phyloP scores from a whole-genome alignment of 768 basidiomycete genomes.

The Tricholoma saponaceum region DNA sequence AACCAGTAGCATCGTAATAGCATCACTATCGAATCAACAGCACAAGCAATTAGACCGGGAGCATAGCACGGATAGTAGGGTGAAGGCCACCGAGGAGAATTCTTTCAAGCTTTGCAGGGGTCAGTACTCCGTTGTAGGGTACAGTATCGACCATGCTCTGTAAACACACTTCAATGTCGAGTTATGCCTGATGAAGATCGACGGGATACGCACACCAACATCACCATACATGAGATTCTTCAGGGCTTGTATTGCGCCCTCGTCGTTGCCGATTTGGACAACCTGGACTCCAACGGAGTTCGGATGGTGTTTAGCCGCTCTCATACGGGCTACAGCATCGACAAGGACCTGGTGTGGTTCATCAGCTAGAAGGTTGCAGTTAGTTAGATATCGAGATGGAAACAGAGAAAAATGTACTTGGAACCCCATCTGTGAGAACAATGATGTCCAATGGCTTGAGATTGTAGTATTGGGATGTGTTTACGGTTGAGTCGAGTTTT shows the following conservation, averaged over 20 bases:
- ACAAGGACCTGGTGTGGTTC: constrained; percentile 17
- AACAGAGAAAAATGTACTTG: constrained; percentile 16
- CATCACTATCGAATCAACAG: no score
- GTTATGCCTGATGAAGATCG: not conserved
- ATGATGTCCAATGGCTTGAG: constrained; percentile 29
- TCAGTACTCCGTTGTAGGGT: constrained; percentile 22
- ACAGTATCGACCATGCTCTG: constrained; percentile 31
- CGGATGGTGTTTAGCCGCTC: constrained; percentile 23
- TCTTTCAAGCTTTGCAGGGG: constrained; percentile 23
- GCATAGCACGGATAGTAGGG: not conserved
- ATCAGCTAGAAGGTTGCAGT: constrained; percentile 9
- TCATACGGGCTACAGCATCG: constrained; percentile 20
- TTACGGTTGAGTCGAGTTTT: constrained; percentile 16
- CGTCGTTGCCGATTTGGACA: constrained; percentile 29
- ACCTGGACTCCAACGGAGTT: constrained; percentile 30
- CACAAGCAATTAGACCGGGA: not conserved
- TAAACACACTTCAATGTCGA: not conserved
- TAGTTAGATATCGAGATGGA: not conserved
- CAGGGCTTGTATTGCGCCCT: constrained; percentile 12
- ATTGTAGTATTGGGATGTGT: constrained; percentile 13
- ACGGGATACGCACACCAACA: constrained; percentile 18
- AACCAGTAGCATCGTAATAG: no score
- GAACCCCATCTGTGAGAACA: constrained; percentile 29
- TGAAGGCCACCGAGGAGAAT: constrained; percentile 24
- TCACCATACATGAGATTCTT: constrained; percentile 22